Evolutionary conservation across 1,284 basidiomycete genomes (phyloP).

Genomic region (Kwoniella shivajii): DNA sequence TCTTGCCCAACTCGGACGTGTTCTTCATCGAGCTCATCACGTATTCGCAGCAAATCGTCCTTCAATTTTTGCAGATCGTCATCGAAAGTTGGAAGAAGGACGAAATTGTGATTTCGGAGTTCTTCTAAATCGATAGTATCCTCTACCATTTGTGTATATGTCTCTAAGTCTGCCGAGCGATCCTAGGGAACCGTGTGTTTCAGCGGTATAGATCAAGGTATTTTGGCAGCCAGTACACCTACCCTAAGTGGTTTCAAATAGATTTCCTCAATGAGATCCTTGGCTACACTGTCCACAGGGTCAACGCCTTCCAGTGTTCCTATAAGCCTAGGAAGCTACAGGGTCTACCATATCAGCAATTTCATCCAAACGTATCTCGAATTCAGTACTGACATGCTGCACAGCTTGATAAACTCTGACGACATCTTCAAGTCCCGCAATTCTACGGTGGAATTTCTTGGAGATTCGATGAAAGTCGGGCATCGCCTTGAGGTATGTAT

Average conservation of each 20-base stretch:
- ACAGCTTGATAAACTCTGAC: constrained; percentile 94
- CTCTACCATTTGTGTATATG: constrained; percentile 93
- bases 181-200: constrained; percentile 57
- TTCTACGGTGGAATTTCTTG: constrained; percentile 85
- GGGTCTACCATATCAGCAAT: not conserved
- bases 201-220: not conserved
- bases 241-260: constrained; percentile 70
- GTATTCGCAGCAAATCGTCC: constrained; percentile 67
- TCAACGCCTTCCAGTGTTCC: constrained; percentile 60
- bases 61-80: constrained; percentile 71
- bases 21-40: constrained; percentile 82
- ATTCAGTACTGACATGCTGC: constrained; percentile 57
- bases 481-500: constrained; percentile 85
- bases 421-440: constrained; percentile 89
- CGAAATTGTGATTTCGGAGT: constrained; percentile 79
- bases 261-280: constrained; percentile 65
- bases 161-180: constrained; percentile 65
- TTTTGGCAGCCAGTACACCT: constrained; percentile 22
- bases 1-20: constrained; percentile 73
- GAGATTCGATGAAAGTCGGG: constrained; percentile 92
- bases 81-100: constrained; percentile 72
- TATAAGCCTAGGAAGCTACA: constrained; percentile 74
- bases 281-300: constrained; percentile 50
- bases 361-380: not conserved
- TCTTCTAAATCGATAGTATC: constrained; percentile 90